Evolutionary conservation across 768 basidiomycete species (phyloP).

Genomic region (Tulasnella calospora): DNA sequence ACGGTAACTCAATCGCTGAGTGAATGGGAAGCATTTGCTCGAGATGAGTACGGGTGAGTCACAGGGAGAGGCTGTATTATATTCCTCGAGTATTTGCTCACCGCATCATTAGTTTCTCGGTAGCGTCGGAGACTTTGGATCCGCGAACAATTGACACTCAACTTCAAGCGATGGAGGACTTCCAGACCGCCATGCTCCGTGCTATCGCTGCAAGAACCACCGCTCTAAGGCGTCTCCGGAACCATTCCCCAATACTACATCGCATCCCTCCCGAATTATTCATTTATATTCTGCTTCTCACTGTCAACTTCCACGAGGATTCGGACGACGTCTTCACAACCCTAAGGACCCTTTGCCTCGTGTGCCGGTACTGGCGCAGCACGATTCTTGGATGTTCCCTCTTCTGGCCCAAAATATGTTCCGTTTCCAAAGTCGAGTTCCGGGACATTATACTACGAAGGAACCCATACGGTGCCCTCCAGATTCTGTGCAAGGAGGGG

Average conservation of each 20-base stretch:
- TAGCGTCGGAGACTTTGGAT: background rate
- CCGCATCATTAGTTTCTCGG: background rate
- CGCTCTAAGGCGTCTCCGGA: background rate
- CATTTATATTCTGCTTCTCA: background rate
- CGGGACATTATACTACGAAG: background rate
- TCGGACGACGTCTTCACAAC: slow-evolving; percentile 4
- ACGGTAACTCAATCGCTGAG: background rate
- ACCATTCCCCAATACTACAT: background rate
- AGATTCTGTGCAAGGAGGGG: background rate
- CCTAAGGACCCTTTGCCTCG: background rate
- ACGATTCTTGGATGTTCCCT: background rate
- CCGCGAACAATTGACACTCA: background rate
- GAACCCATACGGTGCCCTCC: background rate
- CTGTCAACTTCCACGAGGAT: background rate
- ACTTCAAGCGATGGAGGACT: background rate
- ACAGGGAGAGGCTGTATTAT: background rate
- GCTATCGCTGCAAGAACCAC: background rate
- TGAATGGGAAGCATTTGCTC: background rate
- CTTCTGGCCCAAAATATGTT: background rate
- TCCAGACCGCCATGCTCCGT: background rate
- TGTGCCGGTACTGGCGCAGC: background rate
- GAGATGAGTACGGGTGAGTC: slow-evolving; percentile 5
- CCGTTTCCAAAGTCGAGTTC: background rate
- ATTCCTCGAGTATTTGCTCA: background rate
- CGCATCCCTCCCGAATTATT: background rate